A percentile compares a stretch with the other conserved stretches of the same genome.
These are phyloP conservation scores for Xerocomellus dryophilus DNA, from an alignment of 768 basidiomycete genomes.

Conservation along the genomic window DNA sequence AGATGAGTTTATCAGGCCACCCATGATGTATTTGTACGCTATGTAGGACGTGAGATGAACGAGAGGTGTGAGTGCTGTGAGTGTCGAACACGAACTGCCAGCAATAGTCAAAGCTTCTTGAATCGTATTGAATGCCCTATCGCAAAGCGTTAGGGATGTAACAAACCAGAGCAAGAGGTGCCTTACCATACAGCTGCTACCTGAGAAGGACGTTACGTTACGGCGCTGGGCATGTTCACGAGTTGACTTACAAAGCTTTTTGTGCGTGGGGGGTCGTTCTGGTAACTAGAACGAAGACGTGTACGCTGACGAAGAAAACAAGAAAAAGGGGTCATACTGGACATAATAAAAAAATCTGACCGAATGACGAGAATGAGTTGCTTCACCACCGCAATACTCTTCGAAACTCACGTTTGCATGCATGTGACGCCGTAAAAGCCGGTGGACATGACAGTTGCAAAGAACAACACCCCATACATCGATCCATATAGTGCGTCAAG, in stretches of 20 bases:
- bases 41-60: not conserved
- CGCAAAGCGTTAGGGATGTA: not conserved
- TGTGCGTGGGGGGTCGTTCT: not conserved
- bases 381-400: not conserved
- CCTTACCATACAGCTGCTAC: slow-evolving; percentile 4
- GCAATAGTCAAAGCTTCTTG: slow-evolving; percentile 8
- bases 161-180: too few species aligned
- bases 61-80: too few species aligned
- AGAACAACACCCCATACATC: not conserved
- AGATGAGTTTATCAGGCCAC: not conserved
- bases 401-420: slow-evolving; percentile 9
- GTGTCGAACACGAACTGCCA: slow-evolving; percentile 4
- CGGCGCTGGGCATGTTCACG: not conserved
- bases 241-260: slow-evolving; percentile 4
- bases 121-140: slow-evolving; percentile 4
- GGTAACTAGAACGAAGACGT: not conserved
- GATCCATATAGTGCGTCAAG: not conserved
- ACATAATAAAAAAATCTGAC: slow-evolving; percentile 11
- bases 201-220: not conserved
- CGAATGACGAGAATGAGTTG: too few species aligned
- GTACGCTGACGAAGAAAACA: not conserved
- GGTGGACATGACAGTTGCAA: not conserved
- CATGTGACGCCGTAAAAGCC: slow-evolving; percentile 4
- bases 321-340: not conserved
- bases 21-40: slow-evolving; percentile 6